A percentile compares a stretch with the other conserved stretches of the same genome.
Conservation (phyloP, 257 asterid species). For the Knoxia roxburghii region DNA sequence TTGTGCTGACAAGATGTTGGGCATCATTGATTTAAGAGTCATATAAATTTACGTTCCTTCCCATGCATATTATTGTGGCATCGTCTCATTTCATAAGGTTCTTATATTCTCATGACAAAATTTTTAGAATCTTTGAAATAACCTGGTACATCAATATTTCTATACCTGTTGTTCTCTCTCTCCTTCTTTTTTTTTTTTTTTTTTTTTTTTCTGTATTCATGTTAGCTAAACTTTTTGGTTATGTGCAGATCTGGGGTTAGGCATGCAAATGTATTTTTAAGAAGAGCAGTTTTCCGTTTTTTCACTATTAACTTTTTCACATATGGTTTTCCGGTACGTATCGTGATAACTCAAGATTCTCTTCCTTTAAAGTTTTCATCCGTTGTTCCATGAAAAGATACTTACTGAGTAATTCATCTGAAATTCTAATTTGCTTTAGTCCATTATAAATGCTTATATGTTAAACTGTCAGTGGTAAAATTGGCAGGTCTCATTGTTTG, state of each 20-base stretch:
- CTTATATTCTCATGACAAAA: conserved; percentile 2
- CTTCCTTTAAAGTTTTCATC: conserved; percentile 9
- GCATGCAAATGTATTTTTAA: conserved; percentile 85
- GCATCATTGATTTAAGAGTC: background rate
- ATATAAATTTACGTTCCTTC: background rate
- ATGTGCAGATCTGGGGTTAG: conserved; percentile 86
- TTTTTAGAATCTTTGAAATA: background rate
- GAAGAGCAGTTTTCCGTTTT: conserved; percentile 76
- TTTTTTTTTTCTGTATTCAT: background rate
- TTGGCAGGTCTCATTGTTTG: conserved; percentile 87
- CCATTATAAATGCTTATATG: conserved; percentile 31
- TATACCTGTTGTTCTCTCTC: background rate
- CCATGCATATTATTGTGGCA: background rate
- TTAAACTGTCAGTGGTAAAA: conserved; percentile 39
- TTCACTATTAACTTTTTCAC: conserved; percentile 98
- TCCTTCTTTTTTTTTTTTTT: background rate
- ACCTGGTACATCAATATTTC: background rate
- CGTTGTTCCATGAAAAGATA: background rate
- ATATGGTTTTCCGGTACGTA: conserved; percentile 93
- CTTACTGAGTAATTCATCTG: background rate
- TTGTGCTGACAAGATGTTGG: background rate
- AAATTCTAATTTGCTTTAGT: conserved; percentile 1
- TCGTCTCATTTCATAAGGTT: background rate
- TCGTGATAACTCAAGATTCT: conserved; percentile 18
- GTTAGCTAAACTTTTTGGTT: background rate